Base-by-base conservation (phyloP, 2,329 filamentous ascomycete genomes). In the Orbilia blumenaviensis region DNA sequence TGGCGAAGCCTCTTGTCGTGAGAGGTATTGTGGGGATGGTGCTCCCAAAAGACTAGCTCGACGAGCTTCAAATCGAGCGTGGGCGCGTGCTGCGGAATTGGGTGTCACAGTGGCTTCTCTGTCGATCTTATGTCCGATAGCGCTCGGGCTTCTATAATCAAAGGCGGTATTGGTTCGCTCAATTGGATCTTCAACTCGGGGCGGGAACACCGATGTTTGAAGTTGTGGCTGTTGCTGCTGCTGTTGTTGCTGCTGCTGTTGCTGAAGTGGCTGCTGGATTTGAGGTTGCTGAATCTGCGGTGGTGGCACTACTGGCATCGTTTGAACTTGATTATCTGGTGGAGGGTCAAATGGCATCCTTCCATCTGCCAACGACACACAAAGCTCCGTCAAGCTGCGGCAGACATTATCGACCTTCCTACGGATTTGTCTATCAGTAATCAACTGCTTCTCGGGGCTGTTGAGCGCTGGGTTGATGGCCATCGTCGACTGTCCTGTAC, bases 371-470 rank as follows among this genome's bases (percentile, higher is more conserved):
- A 99, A 85, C 0, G 93, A 92, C 67, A 99, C 88, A 81, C 93
- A 97, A 5, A 99, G 86, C 82, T 99, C 95, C 0, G 94, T 98
- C 78, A 99, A 84, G 81, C 92, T 95, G 64, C 94, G 91, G 82
- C 95, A 98, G 81, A 99, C 89, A 81, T 91, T 93, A 81, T 99
- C 94, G 27, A 93, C 92, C 83, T 97, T 97, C 77, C 94, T 89
- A 56, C 93, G 89, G 14, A 97, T 86, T 81, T 96, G 92, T 60
- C 95, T 89, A 81, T 99, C 94, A 0, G 92, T 90, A 9, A 89
- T 83, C 0, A 85, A 85, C 32, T 75, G 71, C 34, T 75, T 75
- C 50, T 75, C 71, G 3, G 71, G 71, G 10, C 84, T 83, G 23
- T 81, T 80, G 52, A 80, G 78, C 60, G 83, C 83, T 34, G 84